These are phyloP conservation scores for Phylloporus arenicola DNA, from an alignment of 768 basidiomycete genomes.

Conservation along the genomic window DNA sequence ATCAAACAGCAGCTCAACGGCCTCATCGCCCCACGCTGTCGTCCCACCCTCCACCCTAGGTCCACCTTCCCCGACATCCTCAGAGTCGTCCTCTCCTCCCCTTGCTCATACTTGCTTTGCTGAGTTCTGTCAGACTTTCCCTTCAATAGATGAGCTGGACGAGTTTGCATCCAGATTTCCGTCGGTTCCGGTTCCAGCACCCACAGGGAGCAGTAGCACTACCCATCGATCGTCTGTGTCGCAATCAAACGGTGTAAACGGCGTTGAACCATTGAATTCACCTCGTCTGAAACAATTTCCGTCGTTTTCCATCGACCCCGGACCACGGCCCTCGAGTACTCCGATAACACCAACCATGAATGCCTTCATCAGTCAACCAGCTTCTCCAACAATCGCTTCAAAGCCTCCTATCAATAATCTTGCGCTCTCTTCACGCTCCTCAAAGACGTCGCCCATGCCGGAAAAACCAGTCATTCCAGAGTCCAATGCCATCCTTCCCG, in stretches of 20 bases:
- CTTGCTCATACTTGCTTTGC: conserved; percentile 37
- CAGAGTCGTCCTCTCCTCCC: conserved; percentile 59
- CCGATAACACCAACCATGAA: conserved; percentile 57
- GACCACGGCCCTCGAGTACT: conserved; percentile 63
- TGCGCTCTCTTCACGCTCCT: conserved; percentile 27
- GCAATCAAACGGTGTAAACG: conserved; percentile 29
- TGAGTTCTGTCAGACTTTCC: conserved; percentile 64
- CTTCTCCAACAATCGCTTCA: conserved; percentile 47
- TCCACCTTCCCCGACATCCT: conserved; percentile 71
- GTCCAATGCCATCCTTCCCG: conserved; percentile 55
- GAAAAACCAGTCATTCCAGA: conserved; percentile 49
- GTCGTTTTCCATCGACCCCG: conserved; percentile 40
- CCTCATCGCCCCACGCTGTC: conserved; percentile 55
- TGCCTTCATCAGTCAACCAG: conserved; percentile 56
- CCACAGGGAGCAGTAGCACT: conserved; percentile 30
- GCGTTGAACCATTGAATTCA: conserved; percentile 26
- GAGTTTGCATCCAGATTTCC: conserved; percentile 47
- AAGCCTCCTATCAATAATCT: conserved; percentile 41
- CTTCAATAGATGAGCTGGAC: conserved; percentile 72
- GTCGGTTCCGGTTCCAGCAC: conserved; percentile 41
- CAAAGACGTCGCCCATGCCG: conserved; percentile 25
- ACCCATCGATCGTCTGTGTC: conserved; percentile 17
- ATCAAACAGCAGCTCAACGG: conserved; percentile 28
- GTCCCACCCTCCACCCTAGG: conserved; percentile 69
- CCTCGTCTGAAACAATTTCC: conserved; percentile 36